Percentiles rank a stretch among this genome's conserved stretches.
Evolutionary conservation across 2,329 filamentous ascomycete genomes (phyloP).

Genomic region (Fusarium citri): DNA sequence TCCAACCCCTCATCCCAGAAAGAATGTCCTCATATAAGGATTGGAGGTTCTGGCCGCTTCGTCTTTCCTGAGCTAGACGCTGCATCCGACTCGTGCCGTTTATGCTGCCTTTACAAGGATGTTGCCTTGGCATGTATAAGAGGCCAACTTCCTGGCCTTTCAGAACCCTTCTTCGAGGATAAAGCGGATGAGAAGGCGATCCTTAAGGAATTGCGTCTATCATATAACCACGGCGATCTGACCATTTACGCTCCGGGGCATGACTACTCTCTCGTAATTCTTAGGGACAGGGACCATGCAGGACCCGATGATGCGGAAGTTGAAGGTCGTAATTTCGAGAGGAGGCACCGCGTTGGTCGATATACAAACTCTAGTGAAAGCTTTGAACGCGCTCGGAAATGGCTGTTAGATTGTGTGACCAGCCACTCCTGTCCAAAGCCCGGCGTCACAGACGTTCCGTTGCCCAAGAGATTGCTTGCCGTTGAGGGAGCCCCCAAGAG

Average conservation of each 20-base stretch:
- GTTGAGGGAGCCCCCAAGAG: neutral
- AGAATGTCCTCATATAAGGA: neutral
- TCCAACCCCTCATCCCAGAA: neutral
- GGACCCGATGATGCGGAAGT: neutral
- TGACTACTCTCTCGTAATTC: neutral
- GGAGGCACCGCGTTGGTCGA: neutral
- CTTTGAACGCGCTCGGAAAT: neutral
- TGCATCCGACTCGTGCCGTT: neutral
- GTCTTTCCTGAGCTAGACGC: neutral
- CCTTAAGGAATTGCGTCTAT: no score
- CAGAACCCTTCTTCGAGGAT: neutral
- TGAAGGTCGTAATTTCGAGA: accelerated
- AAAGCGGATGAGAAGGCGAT: neutral
- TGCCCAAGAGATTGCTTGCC: neutral
- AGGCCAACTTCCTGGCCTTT: neutral
- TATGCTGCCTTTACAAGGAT: neutral
- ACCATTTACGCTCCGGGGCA: no score
- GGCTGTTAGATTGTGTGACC: neutral
- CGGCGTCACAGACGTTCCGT: neutral
- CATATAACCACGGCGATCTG: no score
- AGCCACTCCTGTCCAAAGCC: neutral
- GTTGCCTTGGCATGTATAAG: neutral
- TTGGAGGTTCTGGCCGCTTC: neutral
- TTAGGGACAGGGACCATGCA: neutral
- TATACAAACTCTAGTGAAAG: neutral